Percentiles rank a stretch among this genome's conserved stretches.
Evolutionary conservation across 2,329 filamentous ascomycete species (phyloP).

Genomic region (Peltaster fructicola): DNA sequence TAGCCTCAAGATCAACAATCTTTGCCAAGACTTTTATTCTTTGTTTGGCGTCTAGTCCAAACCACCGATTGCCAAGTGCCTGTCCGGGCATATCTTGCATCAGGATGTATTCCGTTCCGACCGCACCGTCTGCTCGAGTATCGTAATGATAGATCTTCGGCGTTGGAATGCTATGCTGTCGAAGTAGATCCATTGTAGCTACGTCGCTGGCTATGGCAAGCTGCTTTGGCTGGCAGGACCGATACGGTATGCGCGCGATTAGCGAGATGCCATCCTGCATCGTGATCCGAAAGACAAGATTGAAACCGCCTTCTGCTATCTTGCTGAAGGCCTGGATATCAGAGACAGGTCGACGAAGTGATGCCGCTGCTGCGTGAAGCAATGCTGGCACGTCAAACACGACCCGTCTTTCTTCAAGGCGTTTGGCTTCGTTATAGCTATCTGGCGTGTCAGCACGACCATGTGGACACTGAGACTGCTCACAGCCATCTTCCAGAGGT

Average conservation of each 20-base stretch:
- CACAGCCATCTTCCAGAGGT: slow-evolving; percentile 10
- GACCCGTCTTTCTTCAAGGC: slow-evolving; percentile 7
- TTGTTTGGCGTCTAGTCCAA: slow-evolving; percentile 9
- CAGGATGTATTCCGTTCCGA: slow-evolving; percentile 13
- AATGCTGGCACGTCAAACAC: slow-evolving; percentile 6
- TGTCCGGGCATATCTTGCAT: slow-evolving; percentile 9
- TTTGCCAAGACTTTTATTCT: slow-evolving; percentile 12
- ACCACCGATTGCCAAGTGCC: slow-evolving; percentile 10
- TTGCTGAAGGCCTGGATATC: slow-evolving; percentile 8
- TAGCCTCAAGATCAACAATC: slow-evolving; percentile 16
- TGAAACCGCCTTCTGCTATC: slow-evolving; percentile 12
- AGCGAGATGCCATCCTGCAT: slow-evolving; percentile 11
- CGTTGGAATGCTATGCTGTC: slow-evolving; percentile 7
- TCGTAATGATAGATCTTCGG: slow-evolving; percentile 10
- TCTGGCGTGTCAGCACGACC: background rate
- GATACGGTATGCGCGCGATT: slow-evolving; percentile 12
- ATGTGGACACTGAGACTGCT: slow-evolving; percentile 1
- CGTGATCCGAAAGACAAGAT: slow-evolving; percentile 9
- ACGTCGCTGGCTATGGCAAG: slow-evolving; percentile 13
- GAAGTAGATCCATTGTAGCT: slow-evolving; percentile 12
- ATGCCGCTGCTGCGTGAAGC: slow-evolving; percentile 1
- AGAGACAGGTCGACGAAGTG: background rate
- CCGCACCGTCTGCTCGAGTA: slow-evolving; percentile 9
- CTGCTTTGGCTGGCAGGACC: slow-evolving; percentile 6
- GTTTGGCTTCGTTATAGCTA: slow-evolving; percentile 8